A percentile compares a stretch with the other conserved stretches of the same genome.
Evolutionary conservation across 305 asterid genomes (phyloP).

Genomic region (Galium porrigens): DNA sequence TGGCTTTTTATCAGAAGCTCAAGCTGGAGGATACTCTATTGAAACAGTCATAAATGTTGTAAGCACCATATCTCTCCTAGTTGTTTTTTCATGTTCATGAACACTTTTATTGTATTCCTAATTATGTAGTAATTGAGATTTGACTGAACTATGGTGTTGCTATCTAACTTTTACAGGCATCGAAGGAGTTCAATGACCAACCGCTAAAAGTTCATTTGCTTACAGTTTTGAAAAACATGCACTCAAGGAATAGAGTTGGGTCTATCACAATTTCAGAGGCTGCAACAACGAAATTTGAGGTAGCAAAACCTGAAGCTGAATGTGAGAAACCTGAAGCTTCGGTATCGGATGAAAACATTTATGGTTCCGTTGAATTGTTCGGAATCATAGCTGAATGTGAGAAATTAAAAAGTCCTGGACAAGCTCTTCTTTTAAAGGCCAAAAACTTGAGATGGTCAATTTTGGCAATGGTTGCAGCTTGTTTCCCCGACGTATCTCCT

Average conservation of each 20-base stretch:
- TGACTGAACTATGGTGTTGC: conserved; percentile 16
- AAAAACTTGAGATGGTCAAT: conserved; percentile 92
- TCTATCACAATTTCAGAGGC: conserved; percentile 38
- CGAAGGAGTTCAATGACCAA: conserved; percentile 67
- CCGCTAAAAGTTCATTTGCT: conserved; percentile 68
- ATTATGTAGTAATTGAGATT: neutral
- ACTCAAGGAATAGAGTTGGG: conserved; percentile 42
- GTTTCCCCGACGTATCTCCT: conserved; percentile 81
- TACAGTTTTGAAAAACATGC: conserved; percentile 85
- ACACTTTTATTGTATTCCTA: conserved; percentile 11
- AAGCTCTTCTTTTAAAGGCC: conserved; percentile 81
- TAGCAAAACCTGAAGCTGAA: conserved; percentile 27
- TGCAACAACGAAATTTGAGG: conserved; percentile 32
- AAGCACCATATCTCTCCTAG: conserved; percentile 24
- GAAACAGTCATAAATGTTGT: conserved; percentile 81
- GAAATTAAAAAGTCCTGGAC: conserved; percentile 71
- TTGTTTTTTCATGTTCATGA: conserved; percentile 4
- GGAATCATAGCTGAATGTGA: conserved; percentile 89
- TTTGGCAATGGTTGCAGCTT: conserved; percentile 86
- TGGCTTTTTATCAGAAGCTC: conserved; percentile 94
- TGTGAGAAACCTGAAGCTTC: conserved; percentile 27
- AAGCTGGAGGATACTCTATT: conserved; percentile 68
- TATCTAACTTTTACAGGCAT: conserved; percentile 41
- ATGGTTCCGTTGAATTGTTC: conserved; percentile 76
- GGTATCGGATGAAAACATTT: conserved; percentile 38